phyloP scores from a whole-genome alignment of 176 grass and related monocot species.

The Musa schizocarpa region DNA sequence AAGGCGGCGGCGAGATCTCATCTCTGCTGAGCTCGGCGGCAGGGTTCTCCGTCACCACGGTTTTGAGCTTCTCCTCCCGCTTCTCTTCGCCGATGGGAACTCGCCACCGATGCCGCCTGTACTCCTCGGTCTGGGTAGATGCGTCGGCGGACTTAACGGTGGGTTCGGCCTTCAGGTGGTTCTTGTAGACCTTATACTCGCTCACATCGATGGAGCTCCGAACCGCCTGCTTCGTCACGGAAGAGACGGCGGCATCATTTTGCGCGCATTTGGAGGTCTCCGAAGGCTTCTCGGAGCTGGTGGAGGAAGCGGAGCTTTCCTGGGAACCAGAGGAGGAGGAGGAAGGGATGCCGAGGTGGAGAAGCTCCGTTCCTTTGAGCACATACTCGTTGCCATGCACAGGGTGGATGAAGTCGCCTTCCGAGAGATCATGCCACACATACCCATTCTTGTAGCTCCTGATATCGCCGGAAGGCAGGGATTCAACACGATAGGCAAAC shows the following conservation, averaged over 20 bases:
- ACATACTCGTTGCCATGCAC: conserved; percentile 74
- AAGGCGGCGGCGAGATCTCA: conserved; percentile 58
- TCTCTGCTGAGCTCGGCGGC: conserved; percentile 39
- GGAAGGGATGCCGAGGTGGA: conserved; percentile 19
- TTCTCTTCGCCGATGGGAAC: not conserved
- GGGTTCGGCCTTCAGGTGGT: conserved; percentile 9
- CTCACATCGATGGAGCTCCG: conserved; percentile 14
- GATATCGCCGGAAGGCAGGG: conserved; percentile 6
- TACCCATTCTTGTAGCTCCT: conserved; percentile 92
- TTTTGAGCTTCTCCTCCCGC: not conserved
- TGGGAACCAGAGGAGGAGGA: conserved; percentile 32
- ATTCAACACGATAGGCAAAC: not conserved
- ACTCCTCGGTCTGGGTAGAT: conserved; percentile 79
- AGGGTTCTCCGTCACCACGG: not conserved
- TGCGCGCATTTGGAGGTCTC: conserved; percentile 9
- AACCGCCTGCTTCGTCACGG: conserved; percentile 4
- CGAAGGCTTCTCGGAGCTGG: conserved; percentile 27
- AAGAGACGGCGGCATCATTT: not conserved
- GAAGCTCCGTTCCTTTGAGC: conserved; percentile 80
- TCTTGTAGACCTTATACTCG: conserved; percentile 43
- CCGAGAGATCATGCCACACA: conserved; percentile 89
- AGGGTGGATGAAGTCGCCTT: conserved; percentile 75
- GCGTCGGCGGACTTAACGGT: conserved; percentile 39
- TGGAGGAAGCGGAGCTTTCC: conserved; percentile 25
- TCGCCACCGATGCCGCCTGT: not conserved